Evolutionary conservation across 768 basidiomycete species (phyloP).

Genomic region (Pleurotus citrinopileatus): DNA sequence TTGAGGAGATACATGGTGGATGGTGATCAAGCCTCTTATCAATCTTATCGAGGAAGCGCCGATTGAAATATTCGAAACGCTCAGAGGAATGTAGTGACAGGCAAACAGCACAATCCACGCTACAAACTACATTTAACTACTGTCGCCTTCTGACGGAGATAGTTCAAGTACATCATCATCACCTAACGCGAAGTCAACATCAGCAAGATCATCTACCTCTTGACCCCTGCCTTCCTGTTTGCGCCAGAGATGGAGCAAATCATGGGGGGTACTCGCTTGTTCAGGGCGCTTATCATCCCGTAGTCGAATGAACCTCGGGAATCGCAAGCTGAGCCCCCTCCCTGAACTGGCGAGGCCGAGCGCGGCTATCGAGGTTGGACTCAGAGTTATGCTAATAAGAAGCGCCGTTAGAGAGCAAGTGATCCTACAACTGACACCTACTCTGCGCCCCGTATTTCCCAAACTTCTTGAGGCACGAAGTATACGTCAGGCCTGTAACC

Average conservation of each 20-base stretch:
- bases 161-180: slow-evolving; percentile 24
- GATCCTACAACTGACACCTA: slow-evolving; percentile 23
- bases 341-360: slow-evolving; percentile 46
- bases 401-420: slow-evolving; percentile 8
- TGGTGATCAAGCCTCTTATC: slow-evolving; percentile 1
- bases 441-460: slow-evolving; percentile 88
- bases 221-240: slow-evolving; percentile 49
- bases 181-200: slow-evolving; percentile 35
- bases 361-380: slow-evolving; percentile 83
- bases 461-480: slow-evolving; percentile 73
- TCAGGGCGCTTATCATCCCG: slow-evolving; percentile 74
- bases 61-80: too few species aligned
- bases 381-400: slow-evolving; percentile 65
- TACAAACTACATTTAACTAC: too few species aligned
- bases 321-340: slow-evolving; percentile 80
- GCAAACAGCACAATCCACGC: too few species aligned
- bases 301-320: slow-evolving; percentile 78
- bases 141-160: slow-evolving; percentile 17
- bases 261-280: slow-evolving; percentile 67
- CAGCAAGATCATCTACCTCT: slow-evolving; percentile 49
- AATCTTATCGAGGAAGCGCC: slow-evolving; percentile 9
- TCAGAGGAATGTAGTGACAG: too few species aligned
- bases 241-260: slow-evolving; percentile 68
- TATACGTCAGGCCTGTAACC: slow-evolving; percentile 66
- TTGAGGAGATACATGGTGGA: neutral